These are phyloP conservation scores for Phoenix roebelenii DNA, from an alignment of 176 grass and related monocot genomes.

Conservation along the genomic window DNA sequence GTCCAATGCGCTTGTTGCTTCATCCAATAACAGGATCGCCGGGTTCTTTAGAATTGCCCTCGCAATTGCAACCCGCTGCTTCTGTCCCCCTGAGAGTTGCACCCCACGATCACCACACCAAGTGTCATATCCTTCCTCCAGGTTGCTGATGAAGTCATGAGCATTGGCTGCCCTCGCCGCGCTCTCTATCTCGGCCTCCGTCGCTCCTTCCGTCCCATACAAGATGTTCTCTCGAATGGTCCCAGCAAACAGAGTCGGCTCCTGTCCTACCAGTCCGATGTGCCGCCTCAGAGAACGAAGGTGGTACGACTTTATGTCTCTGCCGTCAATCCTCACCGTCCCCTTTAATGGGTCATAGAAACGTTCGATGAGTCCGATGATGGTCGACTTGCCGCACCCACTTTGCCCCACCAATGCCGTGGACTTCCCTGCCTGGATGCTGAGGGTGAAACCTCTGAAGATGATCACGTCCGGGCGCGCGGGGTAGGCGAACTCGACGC, in stretches of 20 bases:
- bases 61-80: constrained; percentile 86
- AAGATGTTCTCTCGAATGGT: constrained; percentile 72
- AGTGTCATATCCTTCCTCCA: constrained; percentile 88
- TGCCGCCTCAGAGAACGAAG: constrained; percentile 50
- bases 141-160: constrained; percentile 87
- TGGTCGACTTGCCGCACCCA: constrained; percentile 93
- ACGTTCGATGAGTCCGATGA: constrained; percentile 83
- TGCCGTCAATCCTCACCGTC: constrained; percentile 59
- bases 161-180: constrained; percentile 82
- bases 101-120: constrained; percentile 76
- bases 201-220: constrained; percentile 52
- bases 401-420: constrained; percentile 90
- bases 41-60: constrained; percentile 90
- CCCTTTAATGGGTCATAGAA: constrained; percentile 90
- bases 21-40: constrained; percentile 66
- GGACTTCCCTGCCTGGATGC: constrained; percentile 75
- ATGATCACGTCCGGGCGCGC: constrained; percentile 61
- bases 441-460: constrained; percentile 77
- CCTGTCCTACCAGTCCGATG: constrained; percentile 88
- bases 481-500: constrained; percentile 76
- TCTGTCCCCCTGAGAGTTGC: constrained; percentile 92
- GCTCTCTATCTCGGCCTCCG: constrained; percentile 56
- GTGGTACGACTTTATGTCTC: constrained; percentile 63
- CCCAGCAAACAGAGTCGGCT: constrained; percentile 88
- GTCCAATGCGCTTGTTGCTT: constrained; percentile 88